phyloP scores from a whole-genome alignment of 2,329 filamentous ascomycete genomes.

The Aspergillus alliaceus region DNA sequence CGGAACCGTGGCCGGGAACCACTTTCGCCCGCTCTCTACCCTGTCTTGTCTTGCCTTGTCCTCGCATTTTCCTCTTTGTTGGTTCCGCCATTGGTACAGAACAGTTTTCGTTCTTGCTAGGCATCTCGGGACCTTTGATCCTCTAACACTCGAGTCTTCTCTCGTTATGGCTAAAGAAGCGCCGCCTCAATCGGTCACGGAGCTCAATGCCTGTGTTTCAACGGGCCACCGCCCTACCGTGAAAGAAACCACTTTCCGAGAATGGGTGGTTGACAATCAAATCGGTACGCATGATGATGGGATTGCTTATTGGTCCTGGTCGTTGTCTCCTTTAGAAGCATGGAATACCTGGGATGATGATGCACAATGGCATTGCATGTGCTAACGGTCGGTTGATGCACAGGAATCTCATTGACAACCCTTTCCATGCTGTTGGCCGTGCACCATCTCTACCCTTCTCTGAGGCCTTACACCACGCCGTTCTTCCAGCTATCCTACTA shows the following conservation, averaged over 20 bases:
- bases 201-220: constrained; percentile 45
- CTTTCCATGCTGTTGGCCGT: constrained; percentile 79
- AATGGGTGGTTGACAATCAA: constrained; percentile 76
- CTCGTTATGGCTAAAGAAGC: constrained; percentile 37
- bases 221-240: constrained; percentile 25
- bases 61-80: constrained; percentile 4
- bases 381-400: constrained; percentile 17
- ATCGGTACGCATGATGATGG: constrained; percentile 59
- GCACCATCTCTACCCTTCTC: constrained; percentile 78
- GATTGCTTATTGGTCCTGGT: constrained; percentile 13
- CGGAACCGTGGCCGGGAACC: constrained; percentile 17
- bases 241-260: constrained; percentile 44
- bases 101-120: constrained; percentile 4
- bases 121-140: constrained; percentile 9
- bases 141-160: constrained; percentile 6
- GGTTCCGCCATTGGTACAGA: constrained; percentile 10
- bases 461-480: constrained; percentile 75
- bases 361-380: constrained; percentile 3
- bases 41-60: constrained; percentile 1
- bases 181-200: constrained; percentile 31
- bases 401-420: constrained; percentile 83
- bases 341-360: neutral
- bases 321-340: neutral
- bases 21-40: constrained; percentile 6
- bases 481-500: constrained; percentile 88